A percentile compares a stretch with the other conserved stretches of the same genome.
Conservation (phyloP, 176 grass and related monocot genomes). For the Pontederia paniculata region DNA sequence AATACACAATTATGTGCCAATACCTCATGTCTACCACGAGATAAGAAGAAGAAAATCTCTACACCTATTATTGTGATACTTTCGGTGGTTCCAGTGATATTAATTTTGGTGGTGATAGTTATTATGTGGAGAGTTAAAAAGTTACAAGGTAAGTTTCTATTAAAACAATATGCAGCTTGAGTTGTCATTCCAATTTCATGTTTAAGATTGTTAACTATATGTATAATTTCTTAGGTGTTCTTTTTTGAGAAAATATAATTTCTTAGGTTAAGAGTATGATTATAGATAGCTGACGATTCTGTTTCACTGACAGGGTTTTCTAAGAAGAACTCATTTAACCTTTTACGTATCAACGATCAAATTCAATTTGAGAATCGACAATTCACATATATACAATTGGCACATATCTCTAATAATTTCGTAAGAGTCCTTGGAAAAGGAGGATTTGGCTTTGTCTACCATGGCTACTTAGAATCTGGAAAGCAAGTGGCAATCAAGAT, state of each 20-base stretch:
- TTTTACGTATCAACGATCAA: neutral
- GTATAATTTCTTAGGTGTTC: neutral
- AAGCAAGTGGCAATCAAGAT: slow-evolving; percentile 54
- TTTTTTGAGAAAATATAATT: too few species aligned
- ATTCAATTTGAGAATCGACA: too few species aligned
- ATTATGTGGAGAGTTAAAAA: slow-evolving; percentile 4
- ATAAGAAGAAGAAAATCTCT: too few species aligned
- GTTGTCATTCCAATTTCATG: neutral
- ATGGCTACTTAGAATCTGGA: slow-evolving; percentile 35
- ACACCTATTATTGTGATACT: slow-evolving; percentile 8
- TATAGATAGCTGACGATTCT: neutral
- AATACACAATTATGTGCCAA: too few species aligned
- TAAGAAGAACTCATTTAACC: neutral
- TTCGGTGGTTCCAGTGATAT: neutral
- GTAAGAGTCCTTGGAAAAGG: slow-evolving; percentile 33
- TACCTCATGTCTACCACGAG: too few species aligned
- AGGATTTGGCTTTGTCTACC: slow-evolving; percentile 49
- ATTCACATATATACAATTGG: slow-evolving; percentile 2
- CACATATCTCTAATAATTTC: slow-evolving; percentile 42
- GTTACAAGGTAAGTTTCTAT: neutral
- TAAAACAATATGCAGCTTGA: neutral
- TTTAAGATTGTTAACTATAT: neutral
- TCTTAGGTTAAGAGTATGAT: neutral
- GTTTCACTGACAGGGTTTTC: too few species aligned
- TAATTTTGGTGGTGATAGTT: slow-evolving; percentile 1